Evolutionary conservation across 2,329 filamentous ascomycete species (phyloP).

Genomic region (Byssoonygena ceratinophila): DNA sequence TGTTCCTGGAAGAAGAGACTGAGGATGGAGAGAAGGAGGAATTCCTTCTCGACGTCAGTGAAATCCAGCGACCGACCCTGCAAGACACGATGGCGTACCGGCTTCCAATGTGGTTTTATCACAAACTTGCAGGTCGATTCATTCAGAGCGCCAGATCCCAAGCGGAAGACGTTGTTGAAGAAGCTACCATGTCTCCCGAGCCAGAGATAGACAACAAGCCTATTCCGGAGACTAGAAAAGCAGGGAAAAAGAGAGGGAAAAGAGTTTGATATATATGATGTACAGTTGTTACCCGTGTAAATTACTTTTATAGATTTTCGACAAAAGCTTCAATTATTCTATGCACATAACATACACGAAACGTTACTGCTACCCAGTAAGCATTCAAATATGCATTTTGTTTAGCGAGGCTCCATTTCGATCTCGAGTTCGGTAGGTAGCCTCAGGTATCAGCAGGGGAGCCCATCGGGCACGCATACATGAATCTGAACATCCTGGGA

Average conservation of each 20-base stretch:
- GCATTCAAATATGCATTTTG: too few relatives aligned
- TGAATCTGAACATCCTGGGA: too few relatives aligned
- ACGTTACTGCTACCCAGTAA: too few relatives aligned
- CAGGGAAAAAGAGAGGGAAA: conserved; percentile 1
- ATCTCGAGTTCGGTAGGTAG: too few relatives aligned
- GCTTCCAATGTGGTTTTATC: conserved; percentile 64
- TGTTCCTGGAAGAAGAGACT: conserved; percentile 86
- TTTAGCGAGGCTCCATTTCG: too few relatives aligned
- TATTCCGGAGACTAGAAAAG: background rate
- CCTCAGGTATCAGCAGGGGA: background rate
- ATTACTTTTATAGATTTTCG: conserved; percentile 1
- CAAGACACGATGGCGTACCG: conserved; percentile 73
- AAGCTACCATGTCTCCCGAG: background rate
- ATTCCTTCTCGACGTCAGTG: conserved; percentile 78
- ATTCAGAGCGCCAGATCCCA: conserved; percentile 17
- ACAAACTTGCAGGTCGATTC: conserved; percentile 29
- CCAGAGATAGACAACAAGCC: background rate
- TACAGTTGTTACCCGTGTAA: conserved; percentile 4
- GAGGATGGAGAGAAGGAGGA: conserved; percentile 76
- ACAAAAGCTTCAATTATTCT: background rate
- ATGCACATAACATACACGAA: too few relatives aligned
- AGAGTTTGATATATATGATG: background rate
- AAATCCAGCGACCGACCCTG: conserved; percentile 66
- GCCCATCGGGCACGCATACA: background rate
- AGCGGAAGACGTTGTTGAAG: background rate